Evolutionary conservation across 1,139 yeast species (phyloP).

Genomic region (Arxiozyma heterogenica): DNA sequence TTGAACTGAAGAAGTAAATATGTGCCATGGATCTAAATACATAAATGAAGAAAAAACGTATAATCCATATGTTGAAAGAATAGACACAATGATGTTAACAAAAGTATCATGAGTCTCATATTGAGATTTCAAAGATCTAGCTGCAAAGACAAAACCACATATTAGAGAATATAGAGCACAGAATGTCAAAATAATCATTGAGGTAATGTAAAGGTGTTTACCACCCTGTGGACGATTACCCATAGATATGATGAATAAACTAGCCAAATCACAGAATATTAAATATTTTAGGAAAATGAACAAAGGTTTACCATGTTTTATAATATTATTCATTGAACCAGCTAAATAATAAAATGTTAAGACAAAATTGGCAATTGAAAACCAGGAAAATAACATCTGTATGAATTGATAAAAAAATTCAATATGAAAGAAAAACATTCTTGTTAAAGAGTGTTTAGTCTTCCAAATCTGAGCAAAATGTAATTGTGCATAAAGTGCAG

Average conservation of each 20-base stretch:
- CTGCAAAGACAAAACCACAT: slow-evolving; percentile 76
- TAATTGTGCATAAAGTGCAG: slow-evolving; percentile 79
- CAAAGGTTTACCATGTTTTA: slow-evolving; percentile 67
- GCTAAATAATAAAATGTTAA: slow-evolving; percentile 87
- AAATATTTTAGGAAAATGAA: slow-evolving; percentile 79
- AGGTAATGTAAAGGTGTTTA: slow-evolving; percentile 55
- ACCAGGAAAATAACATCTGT: slow-evolving; percentile 72
- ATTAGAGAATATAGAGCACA: slow-evolving; percentile 77
- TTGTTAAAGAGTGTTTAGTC: slow-evolving; percentile 68
- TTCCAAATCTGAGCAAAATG: slow-evolving; percentile 75
- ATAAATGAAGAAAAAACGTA: slow-evolving; percentile 70
- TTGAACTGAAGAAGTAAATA: slow-evolving; percentile 72
- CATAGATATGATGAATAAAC: slow-evolving; percentile 82
- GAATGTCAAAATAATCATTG: slow-evolving; percentile 62
- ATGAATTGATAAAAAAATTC: slow-evolving; percentile 79
- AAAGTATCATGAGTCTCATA: slow-evolving; percentile 41
- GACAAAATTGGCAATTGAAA: slow-evolving; percentile 82
- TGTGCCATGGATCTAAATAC: slow-evolving; percentile 92
- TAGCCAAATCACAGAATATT: slow-evolving; percentile 69
- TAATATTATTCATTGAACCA: slow-evolving; percentile 56
- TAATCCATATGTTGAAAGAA: slow-evolving; percentile 86
- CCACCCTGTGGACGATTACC: slow-evolving; percentile 97
- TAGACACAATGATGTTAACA: slow-evolving; percentile 73
- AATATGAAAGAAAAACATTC: slow-evolving; percentile 72
- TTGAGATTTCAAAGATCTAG: slow-evolving; percentile 41